Evolutionary conservation across 2,329 filamentous ascomycete species (phyloP).

Genomic region (Diaporthe destruens): DNA sequence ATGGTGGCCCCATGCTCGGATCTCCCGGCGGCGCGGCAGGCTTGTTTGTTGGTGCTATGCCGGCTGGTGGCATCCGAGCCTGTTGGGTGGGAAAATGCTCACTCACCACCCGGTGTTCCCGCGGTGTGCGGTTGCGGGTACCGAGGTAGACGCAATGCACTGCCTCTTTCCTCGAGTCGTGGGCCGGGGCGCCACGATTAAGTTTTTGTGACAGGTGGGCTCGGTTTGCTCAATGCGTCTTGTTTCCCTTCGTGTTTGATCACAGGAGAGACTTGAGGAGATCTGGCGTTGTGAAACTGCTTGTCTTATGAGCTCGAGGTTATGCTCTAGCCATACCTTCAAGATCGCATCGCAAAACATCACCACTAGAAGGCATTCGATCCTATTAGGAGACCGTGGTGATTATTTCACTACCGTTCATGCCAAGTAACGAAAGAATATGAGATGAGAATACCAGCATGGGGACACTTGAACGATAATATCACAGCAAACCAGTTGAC

Average conservation of each 20-base stretch:
- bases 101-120: background rate
- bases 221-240: background rate
- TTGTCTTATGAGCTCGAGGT: background rate
- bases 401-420: background rate
- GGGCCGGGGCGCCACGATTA: background rate
- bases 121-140: conserved; percentile 2
- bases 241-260: background rate
- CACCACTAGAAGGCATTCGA: background rate
- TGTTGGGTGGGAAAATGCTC: background rate
- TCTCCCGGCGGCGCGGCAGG: background rate
- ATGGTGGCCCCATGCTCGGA: conserved; percentile 3
- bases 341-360: background rate
- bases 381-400: background rate
- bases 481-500: too few relatives aligned
- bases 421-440: background rate
- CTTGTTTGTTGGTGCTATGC: background rate
- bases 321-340: background rate
- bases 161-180: conserved; percentile 9
- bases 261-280: background rate
- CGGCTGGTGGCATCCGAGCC: background rate
- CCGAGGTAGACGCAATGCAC: conserved; percentile 25
- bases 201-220: background rate
- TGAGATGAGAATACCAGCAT: background rate
- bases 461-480: background rate
- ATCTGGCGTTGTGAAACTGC: background rate